phyloP scores from a whole-genome alignment of 257 asterid genomes.

The Nemophila menziesii region DNA sequence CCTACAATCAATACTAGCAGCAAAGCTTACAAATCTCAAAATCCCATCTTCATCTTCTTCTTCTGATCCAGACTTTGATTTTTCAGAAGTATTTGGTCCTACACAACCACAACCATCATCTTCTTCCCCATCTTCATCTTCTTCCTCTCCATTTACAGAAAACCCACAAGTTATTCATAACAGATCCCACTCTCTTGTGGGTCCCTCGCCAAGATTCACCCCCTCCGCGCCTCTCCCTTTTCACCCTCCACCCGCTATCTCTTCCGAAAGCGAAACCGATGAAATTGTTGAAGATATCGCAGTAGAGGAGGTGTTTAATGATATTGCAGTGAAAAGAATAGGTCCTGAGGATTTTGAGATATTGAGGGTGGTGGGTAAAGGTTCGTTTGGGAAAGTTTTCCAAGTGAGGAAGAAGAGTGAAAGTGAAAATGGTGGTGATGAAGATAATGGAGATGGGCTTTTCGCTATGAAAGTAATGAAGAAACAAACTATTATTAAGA shows the following conservation, averaged over 20 bases:
- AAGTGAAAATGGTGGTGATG: conserved; percentile 10
- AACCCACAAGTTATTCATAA: conserved; percentile 65
- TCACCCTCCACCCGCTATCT: conserved; percentile 31
- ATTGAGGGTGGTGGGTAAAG: conserved; percentile 78
- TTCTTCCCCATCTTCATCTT: conserved; percentile 34
- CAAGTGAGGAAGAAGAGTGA: conserved; percentile 60
- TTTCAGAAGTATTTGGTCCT: conserved; percentile 72
- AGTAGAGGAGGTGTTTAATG: background rate
- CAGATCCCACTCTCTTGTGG: conserved; percentile 82
- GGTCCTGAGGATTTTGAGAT: conserved; percentile 84
- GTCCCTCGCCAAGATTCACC: conserved; percentile 81
- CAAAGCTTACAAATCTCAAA: conserved; percentile 52
- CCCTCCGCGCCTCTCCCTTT: conserved; percentile 51
- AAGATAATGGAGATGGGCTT: conserved; percentile 52
- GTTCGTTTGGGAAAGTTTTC: conserved; percentile 93
- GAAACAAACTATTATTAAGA: conserved; percentile 77
- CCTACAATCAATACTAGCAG: conserved; percentile 44
- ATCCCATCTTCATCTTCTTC: conserved; percentile 43
- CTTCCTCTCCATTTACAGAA: conserved; percentile 39
- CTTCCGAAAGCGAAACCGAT: conserved; percentile 44
- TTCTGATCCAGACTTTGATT: conserved; percentile 52
- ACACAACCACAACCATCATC: conserved; percentile 9
- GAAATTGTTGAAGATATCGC: conserved; percentile 8
- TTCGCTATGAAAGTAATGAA: conserved; percentile 91
- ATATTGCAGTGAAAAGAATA: conserved; percentile 15